Evolutionary conservation across 2,329 filamentous ascomycete species (phyloP), one percentile per base, ranked within the genome.

Genomic region (Neopestalotiopsis rosae): DNA sequence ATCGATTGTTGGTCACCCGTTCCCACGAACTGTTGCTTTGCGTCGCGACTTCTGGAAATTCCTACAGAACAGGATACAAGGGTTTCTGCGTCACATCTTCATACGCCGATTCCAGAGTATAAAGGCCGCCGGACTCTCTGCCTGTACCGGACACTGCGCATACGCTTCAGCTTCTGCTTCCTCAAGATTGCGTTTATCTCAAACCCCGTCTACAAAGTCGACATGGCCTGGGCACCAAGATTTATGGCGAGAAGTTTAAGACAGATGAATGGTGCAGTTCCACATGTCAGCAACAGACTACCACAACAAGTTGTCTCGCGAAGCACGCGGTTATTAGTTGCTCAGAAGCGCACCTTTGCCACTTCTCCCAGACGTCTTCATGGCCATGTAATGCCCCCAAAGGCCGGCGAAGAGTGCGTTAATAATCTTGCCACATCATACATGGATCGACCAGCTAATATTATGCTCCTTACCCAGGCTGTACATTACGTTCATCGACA

Each of bases 381-480:
- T 80, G 94, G 92, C 61, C 94, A 98, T 79, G 82, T 98, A 74
- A 89, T 91, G 68, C 88, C 92, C 38, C 95, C 96, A 1, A 95
- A 95, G 82, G 89, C 94, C 0, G 96, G 96, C 62, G 94, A 98
- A 87, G 96, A 98, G 94, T 97, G 85, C 78, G 91, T 82, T 14
- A 17, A n/a, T 40, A 67, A 49, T 62, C 17, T 64, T 66, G 45
- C 62, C 38, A 57, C 34, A 12, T 56, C 13, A 34, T 56, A 61
- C 38, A 30, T 64, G 20, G 34, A 17, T 13, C 45, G 17, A 9
- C 17, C 17, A 24, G 49, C 61, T 64, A 9, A 52, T 20, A 20
- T 9, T 52, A 17, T 49, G 13, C 28, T 20, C 34, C n/a, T n/a
- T 45, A 30, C 20, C 32, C 17, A 97, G 94, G 80, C 88, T 97